phyloP scores from a whole-genome alignment of 1,139 yeast genomes.

The Trichomonascaceae sp. region DNA sequence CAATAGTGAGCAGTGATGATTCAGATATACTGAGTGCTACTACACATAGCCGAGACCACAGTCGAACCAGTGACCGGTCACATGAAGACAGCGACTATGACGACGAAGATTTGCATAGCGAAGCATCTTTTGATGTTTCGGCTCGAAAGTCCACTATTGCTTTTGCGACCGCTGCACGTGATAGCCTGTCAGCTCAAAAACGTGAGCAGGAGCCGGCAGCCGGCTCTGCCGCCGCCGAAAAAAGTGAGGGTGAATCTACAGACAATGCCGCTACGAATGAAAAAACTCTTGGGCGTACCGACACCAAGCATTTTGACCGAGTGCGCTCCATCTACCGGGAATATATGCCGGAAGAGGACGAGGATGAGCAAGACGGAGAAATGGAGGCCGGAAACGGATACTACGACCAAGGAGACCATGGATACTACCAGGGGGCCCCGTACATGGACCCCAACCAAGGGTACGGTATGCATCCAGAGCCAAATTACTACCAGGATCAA shows the following conservation, averaged over 20 bases:
- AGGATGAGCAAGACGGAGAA: too few relatives aligned
- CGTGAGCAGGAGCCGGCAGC: neutral
- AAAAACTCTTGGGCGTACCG: conserved; percentile 13
- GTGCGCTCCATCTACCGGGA: conserved; percentile 22
- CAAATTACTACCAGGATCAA: too few relatives aligned
- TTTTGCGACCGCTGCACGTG: too few relatives aligned
- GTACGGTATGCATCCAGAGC: too few relatives aligned
- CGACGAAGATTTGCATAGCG: too few relatives aligned
- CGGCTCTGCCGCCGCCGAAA: neutral
- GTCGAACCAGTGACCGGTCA: too few relatives aligned
- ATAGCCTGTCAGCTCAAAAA: neutral
- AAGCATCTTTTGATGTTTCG: neutral
- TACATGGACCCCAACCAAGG: neutral
- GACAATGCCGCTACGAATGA: too few relatives aligned
- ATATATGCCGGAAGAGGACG: conserved; percentile 18
- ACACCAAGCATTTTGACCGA: conserved; percentile 19
- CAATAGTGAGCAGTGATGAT: too few relatives aligned
- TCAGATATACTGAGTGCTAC: too few relatives aligned
- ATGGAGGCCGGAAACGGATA: conserved; percentile 3
- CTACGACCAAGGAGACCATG: conserved; percentile 1
- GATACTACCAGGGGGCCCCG: neutral
- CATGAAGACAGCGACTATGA: too few relatives aligned
- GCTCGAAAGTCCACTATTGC: neutral
- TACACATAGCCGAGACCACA: too few relatives aligned
- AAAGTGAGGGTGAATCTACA: conserved; percentile 1